phyloP scores from a whole-genome alignment of 139 green algal species.

The Picochlorum costavermella region DNA sequence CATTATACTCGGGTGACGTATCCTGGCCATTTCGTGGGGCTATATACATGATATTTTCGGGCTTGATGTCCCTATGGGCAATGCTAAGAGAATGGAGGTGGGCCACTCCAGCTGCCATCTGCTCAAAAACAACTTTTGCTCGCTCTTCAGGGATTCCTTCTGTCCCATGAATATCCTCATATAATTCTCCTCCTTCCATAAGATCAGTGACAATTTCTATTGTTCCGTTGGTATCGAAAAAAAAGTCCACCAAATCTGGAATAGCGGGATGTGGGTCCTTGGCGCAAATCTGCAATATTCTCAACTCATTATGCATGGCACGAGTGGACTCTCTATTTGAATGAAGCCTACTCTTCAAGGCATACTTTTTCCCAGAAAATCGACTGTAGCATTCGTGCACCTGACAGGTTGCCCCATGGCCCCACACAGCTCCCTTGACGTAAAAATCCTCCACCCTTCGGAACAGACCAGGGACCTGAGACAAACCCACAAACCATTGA shows the following conservation, averaged over 20 bases:
- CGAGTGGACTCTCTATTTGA: conserved; percentile 1
- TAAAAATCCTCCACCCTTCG: conserved; percentile 23
- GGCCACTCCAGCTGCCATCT: conserved; percentile 10
- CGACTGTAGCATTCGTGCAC: conserved; percentile 16
- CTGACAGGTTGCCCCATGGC: conserved; percentile 20
- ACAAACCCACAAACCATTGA: conserved; percentile 24
- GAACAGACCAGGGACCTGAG: conserved; percentile 20
- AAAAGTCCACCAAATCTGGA: conserved; percentile 21
- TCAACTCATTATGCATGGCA: conserved; percentile 33
- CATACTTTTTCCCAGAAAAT: conserved; percentile 14
- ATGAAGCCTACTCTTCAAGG: conserved; percentile 14
- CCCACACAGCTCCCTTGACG: conserved; percentile 16
- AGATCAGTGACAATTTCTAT: conserved; percentile 28
- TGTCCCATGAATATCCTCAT: conserved; percentile 15
- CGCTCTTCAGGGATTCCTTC: conserved; percentile 13
- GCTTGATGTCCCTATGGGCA: conserved; percentile 64
- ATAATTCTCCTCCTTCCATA: conserved; percentile 29
- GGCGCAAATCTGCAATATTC: conserved; percentile 31
- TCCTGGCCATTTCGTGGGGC: background rate
- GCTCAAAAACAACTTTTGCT: conserved; percentile 18
- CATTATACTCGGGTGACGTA: background rate
- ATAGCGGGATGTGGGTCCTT: conserved; percentile 30
- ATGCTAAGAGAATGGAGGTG: conserved; percentile 31
- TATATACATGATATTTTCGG: conserved; percentile 62
- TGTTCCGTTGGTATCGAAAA: conserved; percentile 13